These are phyloP conservation scores for Calonectria pseudoturangicola DNA, from an alignment of 2,329 filamentous ascomycete species.

Conservation along the genomic window DNA sequence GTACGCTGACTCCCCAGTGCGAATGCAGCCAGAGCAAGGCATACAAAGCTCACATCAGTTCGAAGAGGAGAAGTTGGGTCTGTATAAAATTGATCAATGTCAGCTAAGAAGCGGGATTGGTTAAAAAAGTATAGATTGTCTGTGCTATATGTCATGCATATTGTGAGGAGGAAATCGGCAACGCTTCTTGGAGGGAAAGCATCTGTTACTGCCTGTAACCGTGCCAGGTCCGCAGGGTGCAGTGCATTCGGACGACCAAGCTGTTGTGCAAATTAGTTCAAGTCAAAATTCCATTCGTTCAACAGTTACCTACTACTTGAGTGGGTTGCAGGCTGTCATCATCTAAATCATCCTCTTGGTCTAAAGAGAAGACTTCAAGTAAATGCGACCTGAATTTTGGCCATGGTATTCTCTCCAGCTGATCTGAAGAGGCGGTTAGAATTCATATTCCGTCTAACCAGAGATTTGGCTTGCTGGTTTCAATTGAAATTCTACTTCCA, in stretches of 20 bases:
- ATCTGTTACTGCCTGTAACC: constrained; percentile 49
- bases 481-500: neutral
- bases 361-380: neutral
- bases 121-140: constrained; percentile 57
- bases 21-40: constrained; percentile 52
- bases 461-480: neutral
- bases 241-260: constrained; percentile 29
- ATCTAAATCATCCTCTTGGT: neutral
- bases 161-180: constrained; percentile 55
- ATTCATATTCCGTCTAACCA: neutral
- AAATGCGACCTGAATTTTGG: neutral
- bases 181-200: constrained; percentile 52
- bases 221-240: constrained; percentile 42
- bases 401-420: neutral
- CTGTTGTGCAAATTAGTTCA: neutral
- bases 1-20: constrained; percentile 61
- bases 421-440: neutral
- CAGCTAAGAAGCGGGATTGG: constrained; percentile 49
- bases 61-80: constrained; percentile 44
- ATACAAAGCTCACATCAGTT: constrained; percentile 52
- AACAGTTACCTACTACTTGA: neutral
- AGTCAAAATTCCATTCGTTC: neutral
- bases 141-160: constrained; percentile 54
- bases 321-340: neutral
- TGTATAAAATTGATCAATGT: constrained; percentile 54